Conservation (phyloP, 2,329 filamentous ascomycete species). For the Diaporthe amygdali region DNA sequence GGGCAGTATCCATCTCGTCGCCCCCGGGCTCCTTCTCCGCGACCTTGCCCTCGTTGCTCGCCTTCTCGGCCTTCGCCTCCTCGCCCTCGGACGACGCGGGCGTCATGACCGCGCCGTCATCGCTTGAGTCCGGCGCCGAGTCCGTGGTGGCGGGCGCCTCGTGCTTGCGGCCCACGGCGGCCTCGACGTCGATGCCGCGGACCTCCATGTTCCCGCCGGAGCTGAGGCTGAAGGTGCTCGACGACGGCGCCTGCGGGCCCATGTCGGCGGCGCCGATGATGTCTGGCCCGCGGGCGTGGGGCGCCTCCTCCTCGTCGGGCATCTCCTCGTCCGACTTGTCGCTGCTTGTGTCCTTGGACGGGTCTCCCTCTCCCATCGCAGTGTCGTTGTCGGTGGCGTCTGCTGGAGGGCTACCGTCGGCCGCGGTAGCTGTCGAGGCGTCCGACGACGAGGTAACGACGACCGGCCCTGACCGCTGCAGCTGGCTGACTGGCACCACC, state of each 20-base stretch:
- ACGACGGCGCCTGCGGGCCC: constrained; percentile 68
- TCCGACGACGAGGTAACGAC: constrained; percentile 27
- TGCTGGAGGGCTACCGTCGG: constrained; percentile 22
- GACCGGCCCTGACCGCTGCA: constrained; percentile 47
- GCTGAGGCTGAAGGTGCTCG: constrained; percentile 44
- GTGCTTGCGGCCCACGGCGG: constrained; percentile 61
- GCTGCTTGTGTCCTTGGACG: constrained; percentile 29
- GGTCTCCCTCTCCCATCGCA: constrained; percentile 31
- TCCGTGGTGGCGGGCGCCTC: constrained; percentile 29
- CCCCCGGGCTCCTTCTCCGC: neutral
- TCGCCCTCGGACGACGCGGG: constrained; percentile 29
- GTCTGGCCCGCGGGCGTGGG: constrained; percentile 84
- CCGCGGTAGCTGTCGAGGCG: constrained; percentile 8
- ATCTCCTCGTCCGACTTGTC: constrained; percentile 43
- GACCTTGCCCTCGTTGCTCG: neutral
- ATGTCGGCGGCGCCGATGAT: constrained; percentile 87
- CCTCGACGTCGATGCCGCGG: constrained; percentile 64
- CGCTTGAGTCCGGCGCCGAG: constrained; percentile 21
- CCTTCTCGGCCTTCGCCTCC: constrained; percentile 8
- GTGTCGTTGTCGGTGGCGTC: constrained; percentile 26
- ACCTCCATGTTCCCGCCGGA: constrained; percentile 48
- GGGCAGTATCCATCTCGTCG: constrained; percentile 1
- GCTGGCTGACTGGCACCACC: constrained; percentile 72
- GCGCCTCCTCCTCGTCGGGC: constrained; percentile 65
- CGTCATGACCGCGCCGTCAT: constrained; percentile 28